Evolutionary conservation across 129 eudicot species (phyloP).

Genomic region (Scalesia atractyloides): DNA sequence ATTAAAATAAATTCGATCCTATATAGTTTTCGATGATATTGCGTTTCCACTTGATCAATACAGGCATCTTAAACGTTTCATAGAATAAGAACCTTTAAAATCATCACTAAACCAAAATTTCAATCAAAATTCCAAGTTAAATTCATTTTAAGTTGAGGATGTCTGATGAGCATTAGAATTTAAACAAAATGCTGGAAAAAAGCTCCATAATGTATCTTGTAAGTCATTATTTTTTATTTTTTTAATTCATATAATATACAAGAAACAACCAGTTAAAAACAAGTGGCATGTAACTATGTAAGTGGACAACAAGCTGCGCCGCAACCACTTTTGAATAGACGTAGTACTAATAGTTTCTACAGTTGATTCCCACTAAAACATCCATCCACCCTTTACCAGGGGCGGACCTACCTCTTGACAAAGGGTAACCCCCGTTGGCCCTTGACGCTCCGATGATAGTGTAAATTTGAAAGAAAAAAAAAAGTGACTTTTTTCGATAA

Average conservation of each 20-base stretch:
- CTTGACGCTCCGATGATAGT: no score
- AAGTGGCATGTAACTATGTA: no score
- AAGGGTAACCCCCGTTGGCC: no score
- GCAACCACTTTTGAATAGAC: background rate
- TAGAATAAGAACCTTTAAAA: background rate
- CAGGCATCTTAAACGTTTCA: conserved; percentile 4
- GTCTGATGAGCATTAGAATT: conserved; percentile 2
- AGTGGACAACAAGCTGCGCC: no score
- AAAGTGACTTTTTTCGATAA: no score
- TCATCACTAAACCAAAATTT: conserved; percentile 1
- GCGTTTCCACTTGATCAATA: conserved; percentile 2
- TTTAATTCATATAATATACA: no score
- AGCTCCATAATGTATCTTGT: background rate
- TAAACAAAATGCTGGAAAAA: background rate
- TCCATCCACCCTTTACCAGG: background rate
- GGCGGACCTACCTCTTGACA: no score
- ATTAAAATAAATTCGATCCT: background rate
- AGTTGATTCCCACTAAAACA: conserved; percentile 8
- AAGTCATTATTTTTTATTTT: conserved; percentile 2
- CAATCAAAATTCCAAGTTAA: conserved; percentile 10
- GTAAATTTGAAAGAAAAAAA: no score
- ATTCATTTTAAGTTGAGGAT: background rate
- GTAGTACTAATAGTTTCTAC: conserved; percentile 4
- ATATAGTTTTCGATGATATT: background rate
- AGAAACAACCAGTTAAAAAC: no score